Evolutionary conservation across 129 eudicot genomes (phyloP).

Genomic region (Kitagawia praeruptora): DNA sequence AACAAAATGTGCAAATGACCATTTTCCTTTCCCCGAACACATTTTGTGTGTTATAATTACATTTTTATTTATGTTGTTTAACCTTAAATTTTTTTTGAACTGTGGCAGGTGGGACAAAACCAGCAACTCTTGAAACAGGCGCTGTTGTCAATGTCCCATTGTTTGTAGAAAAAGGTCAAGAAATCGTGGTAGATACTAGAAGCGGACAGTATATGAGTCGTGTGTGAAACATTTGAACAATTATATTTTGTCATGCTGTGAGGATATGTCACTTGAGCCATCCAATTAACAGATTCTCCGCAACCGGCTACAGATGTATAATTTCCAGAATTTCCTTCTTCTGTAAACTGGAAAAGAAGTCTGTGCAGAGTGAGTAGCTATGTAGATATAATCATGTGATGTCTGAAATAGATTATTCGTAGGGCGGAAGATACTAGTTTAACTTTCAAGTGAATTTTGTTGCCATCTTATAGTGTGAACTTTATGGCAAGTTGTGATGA

Average conservation of each 20-base stretch:
- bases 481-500: background rate
- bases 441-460: background rate
- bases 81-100: background rate
- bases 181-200: slow-evolving; percentile 74
- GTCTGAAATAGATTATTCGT: background rate
- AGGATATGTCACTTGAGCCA: slow-evolving; percentile 10
- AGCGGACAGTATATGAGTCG: slow-evolving; percentile 82
- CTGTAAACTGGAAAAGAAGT: background rate
- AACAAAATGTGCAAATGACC: background rate
- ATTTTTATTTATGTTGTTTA: background rate
- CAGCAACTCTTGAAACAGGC: slow-evolving; percentile 85
- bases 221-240: slow-evolving; percentile 22
- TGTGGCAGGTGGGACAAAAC: slow-evolving; percentile 74
- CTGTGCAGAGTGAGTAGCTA: background rate
- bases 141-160: slow-evolving; percentile 83
- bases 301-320: background rate
- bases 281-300: background rate
- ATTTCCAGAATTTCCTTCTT: background rate
- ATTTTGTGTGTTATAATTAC: background rate
- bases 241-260: background rate
- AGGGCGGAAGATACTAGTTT: background rate
- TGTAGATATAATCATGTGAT: background rate
- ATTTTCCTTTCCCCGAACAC: background rate
- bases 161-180: slow-evolving; percentile 58
- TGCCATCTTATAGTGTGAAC: too few relatives aligned